Conservation (phyloP, 2,329 filamentous ascomycete species). For the Botrytis pseudocinerea region DNA sequence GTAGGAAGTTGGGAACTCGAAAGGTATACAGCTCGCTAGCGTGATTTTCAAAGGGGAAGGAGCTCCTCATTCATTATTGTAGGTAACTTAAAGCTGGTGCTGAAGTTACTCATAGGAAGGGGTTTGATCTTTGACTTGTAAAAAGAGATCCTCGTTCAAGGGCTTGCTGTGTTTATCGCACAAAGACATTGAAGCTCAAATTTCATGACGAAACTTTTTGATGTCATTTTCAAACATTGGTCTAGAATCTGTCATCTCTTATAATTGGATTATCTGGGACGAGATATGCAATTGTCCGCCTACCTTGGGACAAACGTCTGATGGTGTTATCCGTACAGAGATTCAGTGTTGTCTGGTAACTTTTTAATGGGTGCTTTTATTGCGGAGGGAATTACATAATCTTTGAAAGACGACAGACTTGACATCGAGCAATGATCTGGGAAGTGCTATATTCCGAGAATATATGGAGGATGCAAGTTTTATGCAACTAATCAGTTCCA, state of each 20-base stretch:
- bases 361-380: neutral
- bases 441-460: too few species aligned
- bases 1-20: neutral
- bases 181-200: neutral
- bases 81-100: neutral
- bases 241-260: neutral
- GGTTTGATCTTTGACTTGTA: neutral
- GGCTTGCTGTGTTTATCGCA: neutral
- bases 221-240: neutral
- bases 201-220: neutral
- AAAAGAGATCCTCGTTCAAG: neutral
- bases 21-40: neutral
- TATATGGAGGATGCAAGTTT: neutral
- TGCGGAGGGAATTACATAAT: neutral
- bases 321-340: neutral
- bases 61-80: neutral
- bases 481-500: neutral
- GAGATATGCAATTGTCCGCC: neutral
- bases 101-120: neutral
- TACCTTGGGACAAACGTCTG: too few species aligned
- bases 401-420: neutral
- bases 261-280: neutral
- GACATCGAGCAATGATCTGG: neutral
- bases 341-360: neutral
- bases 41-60: neutral